Evolutionary conservation across 371 early-diverging fungal genomes (phyloP).

Genomic region (Entomophthora muscae): DNA sequence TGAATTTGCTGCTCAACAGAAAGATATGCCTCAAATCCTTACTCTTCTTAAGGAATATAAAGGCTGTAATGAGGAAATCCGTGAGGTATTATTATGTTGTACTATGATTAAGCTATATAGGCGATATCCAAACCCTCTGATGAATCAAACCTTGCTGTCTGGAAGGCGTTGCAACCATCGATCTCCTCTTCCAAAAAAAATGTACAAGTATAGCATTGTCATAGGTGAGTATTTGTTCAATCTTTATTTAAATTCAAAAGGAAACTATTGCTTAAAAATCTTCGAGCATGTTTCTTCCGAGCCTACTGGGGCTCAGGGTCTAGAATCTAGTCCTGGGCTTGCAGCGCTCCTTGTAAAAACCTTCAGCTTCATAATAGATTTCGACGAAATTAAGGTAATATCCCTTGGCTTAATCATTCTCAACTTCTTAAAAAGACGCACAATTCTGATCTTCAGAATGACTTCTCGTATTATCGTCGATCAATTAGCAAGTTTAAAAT

Average conservation of each 20-base stretch:
- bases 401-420: background rate
- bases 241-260: background rate
- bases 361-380: slow-evolving; percentile 69
- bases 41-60: background rate
- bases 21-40: background rate
- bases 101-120: background rate
- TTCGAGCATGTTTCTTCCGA: slow-evolving; percentile 1
- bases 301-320: slow-evolving; percentile 31
- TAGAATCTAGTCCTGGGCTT: slow-evolving; percentile 56
- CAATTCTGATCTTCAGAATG: slow-evolving; percentile 85
- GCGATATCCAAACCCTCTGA: slow-evolving; percentile 6
- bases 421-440: slow-evolving; percentile 36
- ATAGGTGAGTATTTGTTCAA: background rate
- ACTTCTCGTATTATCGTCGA: slow-evolving; percentile 89
- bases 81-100: background rate
- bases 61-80: slow-evolving; percentile 7
- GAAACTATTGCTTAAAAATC: background rate
- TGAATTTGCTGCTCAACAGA: background rate
- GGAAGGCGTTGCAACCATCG: slow-evolving; percentile 5
- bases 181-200: background rate
- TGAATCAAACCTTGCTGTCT: background rate
- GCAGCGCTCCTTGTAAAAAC: slow-evolving; percentile 61
- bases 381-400: slow-evolving; percentile 72
- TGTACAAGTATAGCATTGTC: slow-evolving; percentile 4
- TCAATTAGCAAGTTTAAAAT: slow-evolving; percentile 58